Percentiles rank a stretch among this genome's conserved stretches.
phyloP scores from a whole-genome alignment of 2,329 filamentous ascomycete genomes.

The Phialophora chinensis region DNA sequence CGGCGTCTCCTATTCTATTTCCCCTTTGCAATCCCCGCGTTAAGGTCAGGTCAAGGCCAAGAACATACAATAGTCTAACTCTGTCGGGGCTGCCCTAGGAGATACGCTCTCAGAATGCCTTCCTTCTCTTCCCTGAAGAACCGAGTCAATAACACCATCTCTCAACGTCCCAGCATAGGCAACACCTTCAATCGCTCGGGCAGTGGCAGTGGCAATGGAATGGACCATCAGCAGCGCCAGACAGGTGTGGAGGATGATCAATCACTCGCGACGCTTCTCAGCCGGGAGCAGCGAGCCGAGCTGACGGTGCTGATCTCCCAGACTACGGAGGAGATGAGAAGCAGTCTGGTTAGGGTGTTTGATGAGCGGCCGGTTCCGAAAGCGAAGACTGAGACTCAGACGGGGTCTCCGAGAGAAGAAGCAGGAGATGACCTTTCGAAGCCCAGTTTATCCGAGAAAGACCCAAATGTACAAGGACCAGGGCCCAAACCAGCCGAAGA shows the following conservation, averaged over 20 bases:
- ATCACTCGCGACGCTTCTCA: conserved; percentile 50
- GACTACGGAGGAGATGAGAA: conserved; percentile 49
- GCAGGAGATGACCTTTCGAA: conserved; percentile 25
- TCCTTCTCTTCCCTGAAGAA: conserved; percentile 12
- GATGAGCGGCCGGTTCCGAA: conserved; percentile 34
- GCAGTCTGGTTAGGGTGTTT: conserved; percentile 45
- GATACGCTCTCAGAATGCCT: conserved; percentile 4
- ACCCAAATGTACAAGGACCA: not conserved
- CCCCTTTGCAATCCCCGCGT: not conserved
- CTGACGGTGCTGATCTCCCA: conserved; percentile 49
- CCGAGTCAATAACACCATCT: conserved; percentile 14
- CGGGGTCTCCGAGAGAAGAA: conserved; percentile 28
- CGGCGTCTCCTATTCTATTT: not conserved
- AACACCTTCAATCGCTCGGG: not conserved
- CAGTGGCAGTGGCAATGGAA: not conserved
- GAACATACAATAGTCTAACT: not conserved
- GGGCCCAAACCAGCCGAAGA: not conserved
- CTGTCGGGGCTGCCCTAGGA: not conserved
- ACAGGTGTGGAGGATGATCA: conserved; percentile 34
- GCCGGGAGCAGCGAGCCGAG: conserved; percentile 49
- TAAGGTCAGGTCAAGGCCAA: not conserved
- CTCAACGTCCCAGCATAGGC: conserved; percentile 5
- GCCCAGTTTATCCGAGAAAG: conserved; percentile 16
- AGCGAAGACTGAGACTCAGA: conserved; percentile 12
- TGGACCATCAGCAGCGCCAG: conserved; percentile 12